phyloP scores from a whole-genome alignment of 106 monocot species.

The Iris macrosiphon region DNA sequence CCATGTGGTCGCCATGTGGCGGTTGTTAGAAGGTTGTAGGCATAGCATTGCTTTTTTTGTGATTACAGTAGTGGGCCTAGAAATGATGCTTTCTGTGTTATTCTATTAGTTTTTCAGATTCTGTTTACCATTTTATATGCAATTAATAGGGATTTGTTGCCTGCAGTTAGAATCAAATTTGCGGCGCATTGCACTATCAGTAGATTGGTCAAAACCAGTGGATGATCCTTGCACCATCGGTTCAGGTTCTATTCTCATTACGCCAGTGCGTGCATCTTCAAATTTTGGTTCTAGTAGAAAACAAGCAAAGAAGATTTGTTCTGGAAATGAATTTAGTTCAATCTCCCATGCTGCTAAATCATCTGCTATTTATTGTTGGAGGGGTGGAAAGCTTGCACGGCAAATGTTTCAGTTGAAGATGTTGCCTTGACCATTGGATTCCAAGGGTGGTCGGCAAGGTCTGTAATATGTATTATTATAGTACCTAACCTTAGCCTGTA shows the following conservation, averaged over 20 bases:
- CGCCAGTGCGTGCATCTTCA: conserved; percentile 19
- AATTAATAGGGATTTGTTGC: not conserved
- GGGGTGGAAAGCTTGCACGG: conserved; percentile 86
- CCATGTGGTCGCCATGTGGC: no score
- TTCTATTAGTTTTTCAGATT: not conserved
- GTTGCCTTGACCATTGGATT: conserved; percentile 58
- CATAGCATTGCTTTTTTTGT: no score
- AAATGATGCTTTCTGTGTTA: not conserved
- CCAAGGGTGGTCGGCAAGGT: conserved; percentile 88
- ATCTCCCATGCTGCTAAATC: conserved; percentile 12
- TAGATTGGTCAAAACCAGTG: conserved; percentile 74
- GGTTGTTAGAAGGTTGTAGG: no score
- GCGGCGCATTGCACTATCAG: conserved; percentile 64
- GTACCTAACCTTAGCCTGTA: not conserved
- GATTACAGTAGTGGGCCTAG: not conserved
- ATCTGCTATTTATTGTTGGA: conserved; percentile 78
- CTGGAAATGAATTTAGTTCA: conserved; percentile 13
- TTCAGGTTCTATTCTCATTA: conserved; percentile 49
- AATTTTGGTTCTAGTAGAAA: conserved; percentile 34
- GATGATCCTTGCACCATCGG: conserved; percentile 56
- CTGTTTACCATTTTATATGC: not conserved
- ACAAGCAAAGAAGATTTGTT: conserved; percentile 28
- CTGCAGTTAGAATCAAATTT: conserved; percentile 84
- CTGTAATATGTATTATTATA: not conserved
- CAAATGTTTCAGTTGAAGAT: conserved; percentile 77